Evolutionary conservation across 805 yeast species (phyloP), one percentile per base, ranked within the genome.

Genomic region (Yarrowia keelungensis): DNA sequence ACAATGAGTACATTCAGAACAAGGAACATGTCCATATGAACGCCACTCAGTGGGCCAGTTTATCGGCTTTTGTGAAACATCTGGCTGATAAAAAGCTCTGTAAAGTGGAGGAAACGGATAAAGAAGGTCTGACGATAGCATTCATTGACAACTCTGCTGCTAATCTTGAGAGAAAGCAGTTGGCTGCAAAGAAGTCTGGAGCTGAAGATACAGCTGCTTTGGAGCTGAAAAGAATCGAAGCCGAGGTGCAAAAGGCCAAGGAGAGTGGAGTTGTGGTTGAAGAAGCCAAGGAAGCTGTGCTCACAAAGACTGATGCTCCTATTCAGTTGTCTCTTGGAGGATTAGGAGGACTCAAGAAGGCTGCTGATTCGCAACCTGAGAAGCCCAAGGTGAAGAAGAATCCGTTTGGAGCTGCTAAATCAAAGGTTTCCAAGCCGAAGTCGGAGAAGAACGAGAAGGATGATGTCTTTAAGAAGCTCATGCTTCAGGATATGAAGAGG

Each of bases 1-100:
- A 95, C 79, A 97, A 93, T 75, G 97, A 93, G 75, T 89, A 89
- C 75, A 94, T 95, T 69, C 83, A 85, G 70, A 91, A 94, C 76
- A 86, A 86, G 74, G 86, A 90, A 69, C 98, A 95, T 77, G 81
- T 92, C 11, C 99, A 94, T 77, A 86, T 95, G 89, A 92, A 92
- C 73, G 87, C 98, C 1, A 95, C 99, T 0, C 82, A 82, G 69
- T 95, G 96, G 91, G 77, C 83, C 3, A 84, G 89, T 1, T 78
- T 95, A 58, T 84, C 92, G 0, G 83, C 85, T 49, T 91, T 94
- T 75, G 82, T 91, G 22, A 83, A 85, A 69, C 79, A 85, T 71
- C 78, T 93, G 71, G 88, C 87, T 1, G 79, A 81, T 12, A 79
- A 81, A 19, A 90, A 91, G 0, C 75, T 83, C 3, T 85, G 91